These are phyloP conservation scores for Fusarium sulawesiense DNA, from an alignment of 2,329 filamentous ascomycete species.

Conservation along the genomic window DNA sequence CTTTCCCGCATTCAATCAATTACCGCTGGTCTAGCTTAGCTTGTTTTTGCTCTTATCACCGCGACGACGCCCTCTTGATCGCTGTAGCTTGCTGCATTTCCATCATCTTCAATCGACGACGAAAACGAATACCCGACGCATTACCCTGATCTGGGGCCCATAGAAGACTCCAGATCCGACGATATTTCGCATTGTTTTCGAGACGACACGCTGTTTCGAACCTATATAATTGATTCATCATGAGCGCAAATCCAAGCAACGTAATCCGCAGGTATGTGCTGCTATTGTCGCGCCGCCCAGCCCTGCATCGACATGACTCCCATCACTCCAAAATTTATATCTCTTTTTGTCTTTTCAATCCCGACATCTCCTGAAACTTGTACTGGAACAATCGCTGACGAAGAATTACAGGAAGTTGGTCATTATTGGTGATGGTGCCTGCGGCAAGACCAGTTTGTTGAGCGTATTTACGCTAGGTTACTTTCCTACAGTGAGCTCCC, in stretches of 20 bases:
- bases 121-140: constrained; percentile 15
- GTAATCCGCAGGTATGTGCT: constrained; percentile 73
- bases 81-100: constrained; percentile 26
- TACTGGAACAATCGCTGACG: constrained; percentile 25
- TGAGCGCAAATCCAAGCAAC: constrained; percentile 63
- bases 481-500: constrained; percentile 86
- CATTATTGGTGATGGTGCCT: constrained; percentile 97
- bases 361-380: not conserved
- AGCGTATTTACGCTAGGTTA: constrained; percentile 98
- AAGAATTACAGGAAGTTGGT: constrained; percentile 80
- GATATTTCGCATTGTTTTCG: constrained; percentile 17
- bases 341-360: not conserved
- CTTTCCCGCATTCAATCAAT: constrained; percentile 13
- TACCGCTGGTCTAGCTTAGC: constrained; percentile 6
- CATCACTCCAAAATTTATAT: not conserved
- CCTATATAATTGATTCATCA: constrained; percentile 47
- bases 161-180: constrained; percentile 38
- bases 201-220: constrained; percentile 22
- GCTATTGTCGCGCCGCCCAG: constrained; percentile 27
- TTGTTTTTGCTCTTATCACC: constrained; percentile 23
- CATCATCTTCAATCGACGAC: constrained; percentile 31
- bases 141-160: constrained; percentile 37
- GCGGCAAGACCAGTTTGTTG: constrained; percentile 96
- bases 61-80: constrained; percentile 32
- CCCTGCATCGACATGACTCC: not conserved